Conservation (phyloP, 192 early-diverging fungal species). For the Coemansia sp. region DNA sequence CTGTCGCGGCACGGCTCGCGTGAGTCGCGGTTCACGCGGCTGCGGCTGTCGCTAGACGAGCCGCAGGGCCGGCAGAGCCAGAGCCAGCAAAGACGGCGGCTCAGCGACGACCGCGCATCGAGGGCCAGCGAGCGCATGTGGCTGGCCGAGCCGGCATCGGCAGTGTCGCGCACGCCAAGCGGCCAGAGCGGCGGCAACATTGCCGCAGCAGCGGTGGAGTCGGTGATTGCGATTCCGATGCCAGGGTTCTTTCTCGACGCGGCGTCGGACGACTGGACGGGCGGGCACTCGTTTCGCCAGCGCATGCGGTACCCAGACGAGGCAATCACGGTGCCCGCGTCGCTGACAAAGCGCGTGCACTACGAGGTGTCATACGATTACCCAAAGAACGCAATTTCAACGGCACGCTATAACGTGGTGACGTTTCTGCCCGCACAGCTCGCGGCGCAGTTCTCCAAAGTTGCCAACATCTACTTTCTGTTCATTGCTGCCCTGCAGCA, state of each 20-base stretch:
- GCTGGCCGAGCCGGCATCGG: neutral
- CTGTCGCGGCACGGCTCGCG: constrained; percentile 27
- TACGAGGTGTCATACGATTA: constrained; percentile 53
- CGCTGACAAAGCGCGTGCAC: constrained; percentile 52
- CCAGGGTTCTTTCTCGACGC: constrained; percentile 47
- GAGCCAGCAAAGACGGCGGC: too few species aligned
- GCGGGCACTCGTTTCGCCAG: constrained; percentile 48
- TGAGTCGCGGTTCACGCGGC: constrained; percentile 11
- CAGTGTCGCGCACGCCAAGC: neutral
- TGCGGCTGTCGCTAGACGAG: constrained; percentile 5
- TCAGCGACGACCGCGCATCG: constrained; percentile 5
- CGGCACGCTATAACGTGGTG: constrained; percentile 81
- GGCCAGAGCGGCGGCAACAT: neutral
- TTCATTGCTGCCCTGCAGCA: constrained; percentile 81
- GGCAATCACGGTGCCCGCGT: constrained; percentile 44
- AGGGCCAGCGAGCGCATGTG: neutral
- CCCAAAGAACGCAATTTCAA: constrained; percentile 55
- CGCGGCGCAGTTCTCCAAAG: constrained; percentile 90
- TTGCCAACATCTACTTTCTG: constrained; percentile 96
- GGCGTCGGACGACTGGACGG: constrained; percentile 45
- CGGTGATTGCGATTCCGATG: constrained; percentile 45
- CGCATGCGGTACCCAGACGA: constrained; percentile 44
- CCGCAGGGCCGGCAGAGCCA: neutral
- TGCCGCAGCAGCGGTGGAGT: constrained; percentile 7
- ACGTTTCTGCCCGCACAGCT: constrained; percentile 93